A percentile compares a stretch with the other conserved stretches of the same genome.
phyloP scores from a whole-genome alignment of 2,329 filamentous ascomycete species.

The Incumbomyces lentus region DNA sequence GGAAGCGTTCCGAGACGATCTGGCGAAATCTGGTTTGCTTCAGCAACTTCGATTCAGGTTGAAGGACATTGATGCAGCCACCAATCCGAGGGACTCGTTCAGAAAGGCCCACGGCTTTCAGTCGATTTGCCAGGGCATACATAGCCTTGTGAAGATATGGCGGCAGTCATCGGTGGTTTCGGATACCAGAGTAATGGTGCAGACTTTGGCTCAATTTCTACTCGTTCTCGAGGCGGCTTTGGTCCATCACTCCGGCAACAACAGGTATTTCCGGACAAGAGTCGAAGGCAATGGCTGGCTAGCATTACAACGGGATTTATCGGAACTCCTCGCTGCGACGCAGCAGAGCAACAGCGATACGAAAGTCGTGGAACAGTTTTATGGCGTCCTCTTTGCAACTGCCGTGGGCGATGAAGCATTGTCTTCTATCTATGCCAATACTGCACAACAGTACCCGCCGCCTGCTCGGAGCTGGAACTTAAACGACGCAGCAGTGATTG shows the following conservation, averaged over 20 bases:
- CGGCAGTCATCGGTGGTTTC: slow-evolving; percentile 38
- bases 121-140: slow-evolving; percentile 57
- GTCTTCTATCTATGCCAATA: slow-evolving; percentile 47
- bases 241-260: slow-evolving; percentile 71
- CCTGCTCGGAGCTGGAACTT: slow-evolving; percentile 7
- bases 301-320: slow-evolving; percentile 59
- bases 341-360: slow-evolving; percentile 16
- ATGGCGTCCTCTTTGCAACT: slow-evolving; percentile 73
- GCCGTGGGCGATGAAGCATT: slow-evolving; percentile 68
- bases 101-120: slow-evolving; percentile 71
- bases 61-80: slow-evolving; percentile 41
- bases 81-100: slow-evolving; percentile 65
- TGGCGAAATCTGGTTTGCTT: slow-evolving; percentile 45
- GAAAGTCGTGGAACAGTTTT: slow-evolving; percentile 63
- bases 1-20: slow-evolving; percentile 25
- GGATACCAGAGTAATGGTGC: slow-evolving; percentile 45
- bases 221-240: slow-evolving; percentile 64
- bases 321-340: slow-evolving; percentile 54
- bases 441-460: slow-evolving; percentile 8
- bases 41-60: slow-evolving; percentile 57
- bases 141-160: slow-evolving; percentile 59
- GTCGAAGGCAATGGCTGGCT: slow-evolving; percentile 71
- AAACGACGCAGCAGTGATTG: slow-evolving; percentile 4
- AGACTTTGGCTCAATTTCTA: slow-evolving; percentile 47
- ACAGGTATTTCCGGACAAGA: slow-evolving; percentile 69